Base-by-base conservation (phyloP, 257 asterid genomes). In the Solanum chiquidenum region DNA sequence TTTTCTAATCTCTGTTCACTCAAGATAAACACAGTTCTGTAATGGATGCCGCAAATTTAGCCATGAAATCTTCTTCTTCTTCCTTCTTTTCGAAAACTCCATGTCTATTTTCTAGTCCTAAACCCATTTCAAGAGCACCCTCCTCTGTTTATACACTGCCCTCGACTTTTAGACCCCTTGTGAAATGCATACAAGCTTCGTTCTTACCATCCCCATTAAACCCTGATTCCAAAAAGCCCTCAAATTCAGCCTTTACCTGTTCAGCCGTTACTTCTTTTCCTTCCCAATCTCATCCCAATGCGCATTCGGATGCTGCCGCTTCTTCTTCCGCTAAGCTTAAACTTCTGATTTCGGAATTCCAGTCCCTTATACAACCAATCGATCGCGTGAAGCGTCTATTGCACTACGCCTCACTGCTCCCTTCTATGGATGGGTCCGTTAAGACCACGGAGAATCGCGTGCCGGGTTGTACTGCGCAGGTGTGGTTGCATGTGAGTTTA, bases 401-500 rank as follows among this genome's bases (percentile, higher is more conserved):
- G 80, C 93, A 93, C 82, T 94, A 95, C 87, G 94, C 98, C 2
- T 87, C 92, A 5, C 87, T 86, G 33, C 92, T 94, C 27, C 92
- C 95, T n/a, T 77, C 89, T 1, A 91, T 94, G 90, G 92, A 85
- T 0, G 93, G 90, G 21, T 92, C 98, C 1, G 60, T 85, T 23
- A 94, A 89, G 89, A 91, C 34, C 29, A 52, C 90, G 0, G 94
- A 93, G 12, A 93, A 90, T 74, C 96, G 99, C 5, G 99, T 96
- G 7, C 95, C 94, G 0, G 99, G 99, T 3, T 97, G 99, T 87
- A 94, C 99, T 4, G 94, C 99, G 33, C 98, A 92, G 94, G 98
- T 97, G 20, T 97, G 99, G 99, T 85, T 97, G 62, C 83, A 89
- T 69, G 98, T 91, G 55, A 86, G 77, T 69, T 40, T 97, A 90